Base-by-base conservation (phyloP, 2,329 filamentous ascomycete genomes). In the Coniochaeta hoffmannii region DNA sequence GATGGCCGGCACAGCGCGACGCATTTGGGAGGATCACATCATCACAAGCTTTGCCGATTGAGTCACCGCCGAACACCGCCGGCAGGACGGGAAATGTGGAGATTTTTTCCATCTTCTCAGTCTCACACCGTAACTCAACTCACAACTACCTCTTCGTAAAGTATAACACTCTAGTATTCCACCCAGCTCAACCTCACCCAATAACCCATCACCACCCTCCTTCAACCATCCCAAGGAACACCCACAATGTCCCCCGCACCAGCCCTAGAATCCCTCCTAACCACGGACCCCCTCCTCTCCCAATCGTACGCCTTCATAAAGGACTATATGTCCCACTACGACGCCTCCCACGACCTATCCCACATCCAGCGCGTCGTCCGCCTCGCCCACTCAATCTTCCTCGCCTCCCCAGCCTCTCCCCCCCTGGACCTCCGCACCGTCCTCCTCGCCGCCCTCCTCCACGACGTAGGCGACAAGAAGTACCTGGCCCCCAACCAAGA, bases 381-480 rank as follows among this genome's bases (percentile, higher is more conserved):
- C n/a, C 81, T 94, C 34, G 82, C 90, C 7, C 82, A 82, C 49
- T 74, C 80, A 61, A 87, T 91, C 59, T 77, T 88, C 56, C 4
- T 22, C 41, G 4, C 4, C 19, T 10, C 34, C 32, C 26, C 24
- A 51, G 68, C 70, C 38, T 80, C 85, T 54, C 70, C 65, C 55
- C 9, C 64, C 17, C 66, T 73, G 30, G 77, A 89, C 66, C 72
- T 71, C 4, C 73, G 76, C 11, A 69, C 85, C 26, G 76, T 94
- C 60, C 82, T 82, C 28, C 83, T 95, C 26, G 76, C 83, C 1
- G 89, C 88, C 1, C 78, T 92, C 4, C 79, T 93, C n/a, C 92
- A 96, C 72, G 92, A 96, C 64, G 86, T 96, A 17, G 90, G 89
- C 58, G 92, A 96, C 73, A 85, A 81, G 69, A 96, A 96, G 72